Percentiles rank a stretch among this genome's conserved stretches.
phyloP scores from a whole-genome alignment of 768 basidiomycete genomes.

The Hypholoma fasciculare region DNA sequence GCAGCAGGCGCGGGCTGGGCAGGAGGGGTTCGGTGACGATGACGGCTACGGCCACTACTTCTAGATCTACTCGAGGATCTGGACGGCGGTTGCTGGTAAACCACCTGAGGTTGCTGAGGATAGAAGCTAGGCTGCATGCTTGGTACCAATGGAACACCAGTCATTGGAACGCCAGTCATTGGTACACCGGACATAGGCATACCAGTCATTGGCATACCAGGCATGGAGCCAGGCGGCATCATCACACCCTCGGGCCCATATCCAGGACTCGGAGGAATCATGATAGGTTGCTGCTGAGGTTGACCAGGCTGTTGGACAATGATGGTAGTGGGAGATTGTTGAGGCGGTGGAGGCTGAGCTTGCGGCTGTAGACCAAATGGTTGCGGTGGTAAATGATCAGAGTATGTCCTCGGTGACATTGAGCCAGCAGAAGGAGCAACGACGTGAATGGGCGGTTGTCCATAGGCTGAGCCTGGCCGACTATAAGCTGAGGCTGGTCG shows the following conservation, averaged over 20 bases:
- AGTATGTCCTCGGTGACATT: conserved; percentile 6
- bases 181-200: conserved; percentile 12
- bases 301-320: conserved; percentile 28
- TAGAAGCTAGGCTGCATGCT: background rate
- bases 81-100: conserved; percentile 14
- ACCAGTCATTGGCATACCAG: conserved; percentile 14
- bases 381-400: conserved; percentile 5
- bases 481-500: background rate
- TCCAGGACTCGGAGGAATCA: conserved; percentile 10
- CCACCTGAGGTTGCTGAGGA: conserved; percentile 8
- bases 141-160: conserved; percentile 13
- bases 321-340: conserved; percentile 15
- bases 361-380: conserved; percentile 11
- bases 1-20: conserved; percentile 4
- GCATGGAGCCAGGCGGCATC: background rate
- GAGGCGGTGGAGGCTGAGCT: conserved; percentile 18
- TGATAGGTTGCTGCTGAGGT: conserved; percentile 20
- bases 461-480: background rate
- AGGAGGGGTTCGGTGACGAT: conserved; percentile 6
- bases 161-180: conserved; percentile 11
- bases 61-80: conserved; percentile 13
- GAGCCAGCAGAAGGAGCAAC: conserved; percentile 11
- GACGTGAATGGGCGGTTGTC: conserved; percentile 4
- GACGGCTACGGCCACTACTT: conserved; percentile 12
- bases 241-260: background rate